Evolutionary conservation across 2,329 filamentous ascomycete species (phyloP).

Genomic region (Akanthomyces lecanii): DNA sequence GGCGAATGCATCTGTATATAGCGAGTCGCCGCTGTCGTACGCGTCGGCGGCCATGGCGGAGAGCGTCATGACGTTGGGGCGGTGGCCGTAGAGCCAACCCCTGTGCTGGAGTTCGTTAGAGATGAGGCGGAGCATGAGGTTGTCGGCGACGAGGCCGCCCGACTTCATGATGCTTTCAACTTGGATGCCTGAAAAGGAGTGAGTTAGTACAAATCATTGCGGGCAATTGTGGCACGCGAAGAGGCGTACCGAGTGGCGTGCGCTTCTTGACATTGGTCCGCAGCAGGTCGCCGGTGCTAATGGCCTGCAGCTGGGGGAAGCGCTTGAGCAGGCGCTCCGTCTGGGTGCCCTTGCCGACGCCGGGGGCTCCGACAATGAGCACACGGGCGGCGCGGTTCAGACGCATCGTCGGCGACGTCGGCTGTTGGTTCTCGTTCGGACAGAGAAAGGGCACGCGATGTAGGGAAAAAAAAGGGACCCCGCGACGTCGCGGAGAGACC

Average conservation of each 20-base stretch:
- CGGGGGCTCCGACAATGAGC: conserved; percentile 93
- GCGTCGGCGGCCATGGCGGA: conserved; percentile 41
- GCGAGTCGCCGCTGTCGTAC: conserved; percentile 30
- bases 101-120: conserved; percentile 80
- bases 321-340: conserved; percentile 80
- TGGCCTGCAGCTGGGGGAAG: conserved; percentile 83
- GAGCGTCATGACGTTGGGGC: conserved; percentile 49
- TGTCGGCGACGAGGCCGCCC: conserved; percentile 86
- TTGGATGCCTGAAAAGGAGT: conserved; percentile 64
- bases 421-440: neutral
- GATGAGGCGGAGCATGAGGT: conserved; percentile 87
- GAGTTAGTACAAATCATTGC: neutral
- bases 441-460: neutral
- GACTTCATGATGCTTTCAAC: conserved; percentile 85
- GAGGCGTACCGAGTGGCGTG: conserved; percentile 70
- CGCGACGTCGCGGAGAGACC: neutral
- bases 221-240: neutral
- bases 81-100: conserved; percentile 68
- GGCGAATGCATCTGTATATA: conserved; percentile 33
- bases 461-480: neutral
- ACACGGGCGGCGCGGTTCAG: conserved; percentile 81
- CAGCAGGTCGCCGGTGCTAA: conserved; percentile 90
- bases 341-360: conserved; percentile 95
- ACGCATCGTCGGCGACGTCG: conserved; percentile 44
- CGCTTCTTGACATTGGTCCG: conserved; percentile 87